These are phyloP conservation scores for Diplotaxis tenuifolia DNA, from an alignment of 345 rosid genomes.

Conservation along the genomic window DNA sequence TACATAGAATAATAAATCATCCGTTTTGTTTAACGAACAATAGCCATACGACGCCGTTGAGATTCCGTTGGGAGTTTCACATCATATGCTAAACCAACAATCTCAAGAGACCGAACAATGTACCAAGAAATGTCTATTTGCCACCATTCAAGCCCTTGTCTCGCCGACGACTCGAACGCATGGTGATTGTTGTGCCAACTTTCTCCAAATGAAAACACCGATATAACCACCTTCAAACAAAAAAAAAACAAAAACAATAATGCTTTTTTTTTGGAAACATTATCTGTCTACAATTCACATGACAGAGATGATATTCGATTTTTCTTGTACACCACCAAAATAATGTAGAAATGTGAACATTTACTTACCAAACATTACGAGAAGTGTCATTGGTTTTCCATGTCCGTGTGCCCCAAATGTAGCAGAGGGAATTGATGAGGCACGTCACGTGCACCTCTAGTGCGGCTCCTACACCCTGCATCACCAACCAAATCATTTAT, in stretches of 20 bases:
- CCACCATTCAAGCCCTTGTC: constrained; percentile 94
- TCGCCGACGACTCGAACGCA: constrained; percentile 76
- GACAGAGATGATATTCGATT: background rate
- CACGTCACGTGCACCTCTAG: constrained; percentile 79
- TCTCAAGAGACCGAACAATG: constrained; percentile 55
- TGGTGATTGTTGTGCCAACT: constrained; percentile 98
- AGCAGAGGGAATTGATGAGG: constrained; percentile 80
- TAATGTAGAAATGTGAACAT: background rate
- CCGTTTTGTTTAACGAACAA: constrained; percentile 3
- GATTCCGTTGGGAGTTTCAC: constrained; percentile 62
- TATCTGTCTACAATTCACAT: constrained; percentile 8
- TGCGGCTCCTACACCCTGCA: constrained; percentile 61
- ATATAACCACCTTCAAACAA: constrained; percentile 66
- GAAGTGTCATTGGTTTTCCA: constrained; percentile 90
- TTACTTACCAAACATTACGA: constrained; percentile 70
- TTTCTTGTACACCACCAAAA: background rate
- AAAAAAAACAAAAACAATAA: background rate
- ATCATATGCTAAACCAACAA: constrained; percentile 65
- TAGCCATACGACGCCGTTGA: constrained; percentile 62
- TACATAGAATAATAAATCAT: background rate
- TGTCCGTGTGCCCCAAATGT: constrained; percentile 78
- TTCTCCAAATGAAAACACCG: constrained; percentile 81
- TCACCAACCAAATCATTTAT: background rate
- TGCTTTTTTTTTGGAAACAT: background rate
- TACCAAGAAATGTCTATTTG: constrained; percentile 86